Evolutionary conservation across 208 protist genomes (phyloP).

Genomic region (Herpetomonas muscarum): DNA sequence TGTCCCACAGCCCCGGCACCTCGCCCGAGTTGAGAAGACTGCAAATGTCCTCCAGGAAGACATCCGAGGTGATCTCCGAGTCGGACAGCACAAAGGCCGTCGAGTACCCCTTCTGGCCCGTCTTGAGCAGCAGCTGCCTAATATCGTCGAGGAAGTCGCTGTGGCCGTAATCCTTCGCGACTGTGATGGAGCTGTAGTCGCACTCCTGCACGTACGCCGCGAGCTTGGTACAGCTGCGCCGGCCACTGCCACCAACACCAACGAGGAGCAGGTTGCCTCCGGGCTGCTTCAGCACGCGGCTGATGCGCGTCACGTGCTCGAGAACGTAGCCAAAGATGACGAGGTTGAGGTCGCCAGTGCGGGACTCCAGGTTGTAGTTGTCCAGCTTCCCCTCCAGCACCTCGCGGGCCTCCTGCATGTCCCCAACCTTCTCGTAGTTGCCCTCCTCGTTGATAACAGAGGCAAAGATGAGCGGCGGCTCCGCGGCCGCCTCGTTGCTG

Average conservation of each 20-base stretch:
- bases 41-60: constrained; percentile 97
- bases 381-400: constrained; percentile 86
- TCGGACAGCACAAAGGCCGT: constrained; percentile 96
- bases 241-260: constrained; percentile 96
- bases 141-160: constrained; percentile 96
- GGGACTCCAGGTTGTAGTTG: constrained; percentile 80
- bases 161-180: constrained; percentile 93
- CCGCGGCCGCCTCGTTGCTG: constrained; percentile 20
- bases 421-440: constrained; percentile 85
- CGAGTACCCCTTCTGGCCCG: constrained; percentile 90
- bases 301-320: constrained; percentile 95
- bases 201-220: constrained; percentile 93
- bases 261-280: constrained; percentile 94
- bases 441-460: constrained; percentile 82
- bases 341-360: constrained; percentile 84
- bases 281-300: constrained; percentile 94
- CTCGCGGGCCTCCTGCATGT: constrained; percentile 64
- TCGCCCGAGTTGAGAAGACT: constrained; percentile 96
- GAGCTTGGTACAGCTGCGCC: constrained; percentile 92
- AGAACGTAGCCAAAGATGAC: constrained; percentile 96
- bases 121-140: constrained; percentile 83
- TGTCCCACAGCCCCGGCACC: constrained; percentile 93
- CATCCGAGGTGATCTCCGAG: constrained; percentile 93
- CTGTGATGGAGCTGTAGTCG: constrained; percentile 90
- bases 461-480: constrained; percentile 62